Evolutionary conservation across 2,329 filamentous ascomycete species (phyloP).

Genomic region (Eurotiales sp.): DNA sequence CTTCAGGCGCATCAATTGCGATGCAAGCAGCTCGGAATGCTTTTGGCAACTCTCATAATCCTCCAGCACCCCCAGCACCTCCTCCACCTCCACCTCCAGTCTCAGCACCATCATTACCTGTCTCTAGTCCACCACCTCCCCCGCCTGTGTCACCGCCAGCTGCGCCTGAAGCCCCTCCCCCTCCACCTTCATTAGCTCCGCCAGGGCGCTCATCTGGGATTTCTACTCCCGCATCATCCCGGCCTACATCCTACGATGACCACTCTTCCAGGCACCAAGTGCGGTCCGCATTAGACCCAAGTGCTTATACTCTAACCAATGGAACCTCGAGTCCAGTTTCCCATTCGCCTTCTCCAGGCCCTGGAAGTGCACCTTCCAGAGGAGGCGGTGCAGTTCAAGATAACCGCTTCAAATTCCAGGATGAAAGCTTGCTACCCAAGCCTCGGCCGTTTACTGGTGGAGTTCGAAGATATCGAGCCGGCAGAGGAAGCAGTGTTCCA

Average conservation of each 20-base stretch:
- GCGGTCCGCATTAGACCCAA: constrained; percentile 68
- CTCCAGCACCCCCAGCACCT: constrained; percentile 42
- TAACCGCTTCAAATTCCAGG: constrained; percentile 78
- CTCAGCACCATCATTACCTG: constrained; percentile 46
- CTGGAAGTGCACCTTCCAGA: constrained; percentile 37
- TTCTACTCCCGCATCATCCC: constrained; percentile 36
- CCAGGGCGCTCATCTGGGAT: constrained; percentile 43
- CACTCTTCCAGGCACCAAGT: constrained; percentile 42
- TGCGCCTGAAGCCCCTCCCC: constrained; percentile 29
- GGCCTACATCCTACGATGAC: constrained; percentile 19
- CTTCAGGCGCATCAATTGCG: constrained; percentile 49
- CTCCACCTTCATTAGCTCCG: constrained; percentile 37
- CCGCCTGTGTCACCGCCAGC: constrained; percentile 41
- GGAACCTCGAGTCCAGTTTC: constrained; percentile 41
- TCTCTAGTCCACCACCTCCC: constrained; percentile 44
- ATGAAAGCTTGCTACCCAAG: constrained; percentile 76
- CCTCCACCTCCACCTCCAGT: constrained; percentile 30
- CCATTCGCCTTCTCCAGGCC: constrained; percentile 23
- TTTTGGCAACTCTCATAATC: constrained; percentile 46
- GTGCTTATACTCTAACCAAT: constrained; percentile 70
- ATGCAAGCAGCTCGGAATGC: constrained; percentile 58
- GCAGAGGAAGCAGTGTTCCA: constrained; percentile 89
- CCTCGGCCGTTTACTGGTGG: constrained; percentile 76
- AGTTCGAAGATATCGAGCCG: constrained; percentile 77
- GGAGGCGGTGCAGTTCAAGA: constrained; percentile 68